phyloP scores from a whole-genome alignment of 306 rosid genomes.

The Mucuna pruriens region DNA sequence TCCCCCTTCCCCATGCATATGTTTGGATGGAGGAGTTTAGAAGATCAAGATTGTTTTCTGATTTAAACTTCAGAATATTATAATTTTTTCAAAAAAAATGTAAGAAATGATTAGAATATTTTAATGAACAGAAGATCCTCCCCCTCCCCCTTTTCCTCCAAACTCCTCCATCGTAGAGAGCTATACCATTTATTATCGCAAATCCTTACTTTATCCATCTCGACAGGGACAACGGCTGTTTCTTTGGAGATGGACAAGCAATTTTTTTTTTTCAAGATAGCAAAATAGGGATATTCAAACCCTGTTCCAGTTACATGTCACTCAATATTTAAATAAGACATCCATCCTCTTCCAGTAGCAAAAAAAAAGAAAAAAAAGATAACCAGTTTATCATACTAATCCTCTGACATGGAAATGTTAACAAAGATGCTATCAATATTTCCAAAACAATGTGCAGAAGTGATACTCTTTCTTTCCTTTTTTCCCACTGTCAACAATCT shows the following conservation, averaged over 20 bases:
- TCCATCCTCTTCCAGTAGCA: neutral
- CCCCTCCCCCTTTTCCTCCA: neutral
- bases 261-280: neutral
- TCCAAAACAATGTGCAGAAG: neutral
- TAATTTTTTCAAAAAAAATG: neutral
- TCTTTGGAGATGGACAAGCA: neutral
- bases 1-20: neutral
- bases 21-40: neutral
- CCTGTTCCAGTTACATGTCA: neutral
- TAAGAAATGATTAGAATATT: neutral
- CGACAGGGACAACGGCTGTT: neutral
- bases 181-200: neutral
- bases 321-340: neutral
- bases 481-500: neutral
- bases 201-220: constrained; percentile 1
- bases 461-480: neutral
- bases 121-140: neutral
- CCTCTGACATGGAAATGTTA: neutral
- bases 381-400: neutral
- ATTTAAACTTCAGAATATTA: neutral
- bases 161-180: neutral
- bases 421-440: neutral
- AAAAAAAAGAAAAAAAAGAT: neutral
- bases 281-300: neutral
- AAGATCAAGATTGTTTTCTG: neutral